Conservation (phyloP, 768 basidiomycete species). For the Psilocybe cubensis region DNA sequence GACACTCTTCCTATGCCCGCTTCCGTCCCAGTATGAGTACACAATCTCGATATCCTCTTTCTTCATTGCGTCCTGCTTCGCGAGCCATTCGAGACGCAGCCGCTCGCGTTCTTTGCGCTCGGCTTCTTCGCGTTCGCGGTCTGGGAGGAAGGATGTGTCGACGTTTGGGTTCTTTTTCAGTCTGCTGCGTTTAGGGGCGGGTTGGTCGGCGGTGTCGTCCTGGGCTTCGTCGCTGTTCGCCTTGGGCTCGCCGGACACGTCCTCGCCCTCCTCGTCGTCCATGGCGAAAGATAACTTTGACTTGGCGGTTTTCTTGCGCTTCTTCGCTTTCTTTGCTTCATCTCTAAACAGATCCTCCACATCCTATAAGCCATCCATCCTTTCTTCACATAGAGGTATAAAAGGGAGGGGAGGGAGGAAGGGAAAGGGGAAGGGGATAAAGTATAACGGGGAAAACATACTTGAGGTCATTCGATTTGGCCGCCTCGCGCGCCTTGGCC, state of each 20-base stretch:
- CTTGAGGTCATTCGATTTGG: constrained; percentile 83
- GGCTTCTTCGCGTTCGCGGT: constrained; percentile 94
- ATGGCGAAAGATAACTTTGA: constrained; percentile 89
- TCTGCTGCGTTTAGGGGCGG: constrained; percentile 70
- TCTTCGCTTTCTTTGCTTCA: constrained; percentile 85
- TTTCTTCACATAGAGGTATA: too few species aligned
- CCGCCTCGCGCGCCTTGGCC: constrained; percentile 87
- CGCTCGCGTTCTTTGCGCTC: constrained; percentile 90
- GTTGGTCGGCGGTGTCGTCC: constrained; percentile 48
- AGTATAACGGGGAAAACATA: too few species aligned
- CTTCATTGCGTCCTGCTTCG: constrained; percentile 62
- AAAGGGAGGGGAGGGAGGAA: too few species aligned
- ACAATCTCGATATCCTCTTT: constrained; percentile 84
- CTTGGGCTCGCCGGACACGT: constrained; percentile 29
- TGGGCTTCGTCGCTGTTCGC: constrained; percentile 36
- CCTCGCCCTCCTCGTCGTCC: constrained; percentile 71
- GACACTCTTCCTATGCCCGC: constrained; percentile 93
- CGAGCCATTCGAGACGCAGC: constrained; percentile 90
- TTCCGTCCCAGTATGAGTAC: constrained; percentile 99
- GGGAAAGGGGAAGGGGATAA: too few species aligned
- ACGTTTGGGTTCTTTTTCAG: constrained; percentile 95
- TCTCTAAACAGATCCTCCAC: constrained; percentile 89
- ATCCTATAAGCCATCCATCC: constrained; percentile 65
- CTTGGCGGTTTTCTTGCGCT: constrained; percentile 89
- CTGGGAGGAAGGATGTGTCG: constrained; percentile 97